A percentile compares a stretch with the other conserved stretches of the same genome.
Conservation (phyloP, 768 basidiomycete species). For the Paxillus ammoniavirescens region DNA sequence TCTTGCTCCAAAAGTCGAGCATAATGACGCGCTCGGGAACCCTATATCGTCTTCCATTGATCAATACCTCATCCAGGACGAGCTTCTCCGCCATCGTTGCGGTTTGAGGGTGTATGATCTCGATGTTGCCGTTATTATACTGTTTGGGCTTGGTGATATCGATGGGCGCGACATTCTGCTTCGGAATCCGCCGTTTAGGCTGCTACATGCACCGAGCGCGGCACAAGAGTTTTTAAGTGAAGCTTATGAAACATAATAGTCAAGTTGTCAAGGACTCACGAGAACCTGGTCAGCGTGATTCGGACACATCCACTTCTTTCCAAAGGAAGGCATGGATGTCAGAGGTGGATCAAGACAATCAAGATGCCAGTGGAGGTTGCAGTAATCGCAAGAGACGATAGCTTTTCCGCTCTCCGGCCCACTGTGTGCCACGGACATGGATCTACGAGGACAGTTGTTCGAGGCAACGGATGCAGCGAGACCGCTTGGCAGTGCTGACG, state of each 20-base stretch:
- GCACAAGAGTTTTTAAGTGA: neutral
- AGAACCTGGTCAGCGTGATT: slow-evolving; percentile 88
- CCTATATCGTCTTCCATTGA: slow-evolving; percentile 86
- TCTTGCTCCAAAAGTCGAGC: slow-evolving; percentile 94
- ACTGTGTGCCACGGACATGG: slow-evolving; percentile 38
- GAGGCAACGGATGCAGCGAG: slow-evolving; percentile 52
- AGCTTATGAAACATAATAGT: neutral
- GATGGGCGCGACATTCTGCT: slow-evolving; percentile 62
- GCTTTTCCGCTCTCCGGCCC: slow-evolving; percentile 58
- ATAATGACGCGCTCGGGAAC: slow-evolving; percentile 90
- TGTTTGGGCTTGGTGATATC: slow-evolving; percentile 72
- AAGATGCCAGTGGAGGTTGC: slow-evolving; percentile 92
- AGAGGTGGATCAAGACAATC: slow-evolving; percentile 95
- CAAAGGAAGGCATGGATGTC: slow-evolving; percentile 77
- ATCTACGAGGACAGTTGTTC: slow-evolving; percentile 53
- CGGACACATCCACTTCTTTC: slow-evolving; percentile 99
- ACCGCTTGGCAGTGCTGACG: slow-evolving; percentile 65
- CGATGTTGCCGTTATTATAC: slow-evolving; percentile 91
- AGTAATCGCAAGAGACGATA: slow-evolving; percentile 95
- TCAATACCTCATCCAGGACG: slow-evolving; percentile 77
- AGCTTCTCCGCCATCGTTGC: slow-evolving; percentile 47
- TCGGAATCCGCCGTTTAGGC: slow-evolving; percentile 78
- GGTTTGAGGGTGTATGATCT: slow-evolving; percentile 71
- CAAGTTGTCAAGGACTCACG: slow-evolving; percentile 46
- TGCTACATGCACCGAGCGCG: slow-evolving; percentile 44